Percentiles rank a stretch among this genome's conserved stretches.
phyloP scores from a whole-genome alignment of 345 rosid genomes.

The Salix udensis region DNA sequence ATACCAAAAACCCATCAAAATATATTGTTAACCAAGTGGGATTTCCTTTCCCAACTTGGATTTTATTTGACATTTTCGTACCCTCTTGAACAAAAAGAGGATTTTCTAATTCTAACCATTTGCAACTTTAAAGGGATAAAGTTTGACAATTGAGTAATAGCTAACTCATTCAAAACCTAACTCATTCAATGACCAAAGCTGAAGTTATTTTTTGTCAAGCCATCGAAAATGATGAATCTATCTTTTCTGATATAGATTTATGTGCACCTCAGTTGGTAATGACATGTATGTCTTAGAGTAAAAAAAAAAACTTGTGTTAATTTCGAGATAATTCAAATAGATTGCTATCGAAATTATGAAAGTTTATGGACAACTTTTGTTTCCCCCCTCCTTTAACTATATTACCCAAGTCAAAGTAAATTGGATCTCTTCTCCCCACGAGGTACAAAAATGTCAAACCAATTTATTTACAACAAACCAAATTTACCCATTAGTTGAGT shows the following conservation, averaged over 20 bases:
- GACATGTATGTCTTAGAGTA: background rate
- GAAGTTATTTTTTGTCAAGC: background rate
- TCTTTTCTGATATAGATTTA: background rate
- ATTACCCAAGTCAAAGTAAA: no score
- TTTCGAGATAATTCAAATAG: no score
- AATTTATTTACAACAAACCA: no score
- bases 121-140: background rate
- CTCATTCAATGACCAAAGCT: background rate
- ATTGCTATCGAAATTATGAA: no score
- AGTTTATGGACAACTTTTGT: no score
- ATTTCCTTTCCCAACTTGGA: background rate
- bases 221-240: background rate
- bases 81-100: background rate
- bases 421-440: no score
- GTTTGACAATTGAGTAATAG: conserved; percentile 4
- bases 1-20: background rate
- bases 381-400: no score
- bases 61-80: background rate
- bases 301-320: no score
- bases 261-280: background rate
- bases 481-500: no score
- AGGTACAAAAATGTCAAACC: no score
- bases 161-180: background rate
- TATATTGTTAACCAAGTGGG: background rate
- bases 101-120: background rate